These are phyloP conservation scores for Torulaspora franciscae DNA, from an alignment of 805 yeast species.

Conservation along the genomic window DNA sequence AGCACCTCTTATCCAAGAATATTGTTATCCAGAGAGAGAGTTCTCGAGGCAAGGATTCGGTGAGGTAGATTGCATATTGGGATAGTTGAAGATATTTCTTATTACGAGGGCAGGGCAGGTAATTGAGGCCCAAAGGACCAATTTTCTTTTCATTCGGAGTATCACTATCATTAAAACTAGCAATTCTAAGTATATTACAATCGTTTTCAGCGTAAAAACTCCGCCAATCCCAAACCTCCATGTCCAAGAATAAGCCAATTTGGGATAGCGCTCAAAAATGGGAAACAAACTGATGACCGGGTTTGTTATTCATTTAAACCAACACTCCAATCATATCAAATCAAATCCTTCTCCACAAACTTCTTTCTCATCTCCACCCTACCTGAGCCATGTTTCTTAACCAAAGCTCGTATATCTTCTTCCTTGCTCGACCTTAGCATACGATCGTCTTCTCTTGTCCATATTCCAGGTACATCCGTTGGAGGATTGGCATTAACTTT, in stretches of 20 bases:
- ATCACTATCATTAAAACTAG: background rate
- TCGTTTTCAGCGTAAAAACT: background rate
- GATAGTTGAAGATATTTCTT: too few species aligned
- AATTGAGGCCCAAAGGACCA: too few species aligned
- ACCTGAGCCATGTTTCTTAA: constrained; percentile 39
- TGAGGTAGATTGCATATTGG: constrained; percentile 14
- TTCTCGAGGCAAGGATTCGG: constrained; percentile 25
- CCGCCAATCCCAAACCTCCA: too few species aligned
- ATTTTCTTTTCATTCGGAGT: background rate
- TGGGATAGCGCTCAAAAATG: too few species aligned
- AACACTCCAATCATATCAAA: constrained; percentile 15
- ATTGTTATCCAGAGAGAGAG: constrained; percentile 60
- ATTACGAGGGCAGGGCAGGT: too few species aligned
- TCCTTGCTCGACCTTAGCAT: constrained; percentile 34
- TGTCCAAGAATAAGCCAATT: too few species aligned
- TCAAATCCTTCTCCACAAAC: constrained; percentile 37
- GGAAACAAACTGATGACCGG: too few species aligned
- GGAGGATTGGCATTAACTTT: constrained; percentile 43
- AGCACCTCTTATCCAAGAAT: constrained; percentile 55
- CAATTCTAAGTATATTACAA: constrained; percentile 4
- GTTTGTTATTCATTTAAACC: too few species aligned
- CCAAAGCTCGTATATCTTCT: constrained; percentile 35
- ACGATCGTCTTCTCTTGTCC: constrained; percentile 44
- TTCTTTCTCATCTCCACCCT: constrained; percentile 41
- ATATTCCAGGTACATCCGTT: constrained; percentile 40